Percentiles rank a stretch among this genome's conserved stretches.
phyloP scores from a whole-genome alignment of 2,329 filamentous ascomycete genomes.

The Aspergillus puulaauensis region DNA sequence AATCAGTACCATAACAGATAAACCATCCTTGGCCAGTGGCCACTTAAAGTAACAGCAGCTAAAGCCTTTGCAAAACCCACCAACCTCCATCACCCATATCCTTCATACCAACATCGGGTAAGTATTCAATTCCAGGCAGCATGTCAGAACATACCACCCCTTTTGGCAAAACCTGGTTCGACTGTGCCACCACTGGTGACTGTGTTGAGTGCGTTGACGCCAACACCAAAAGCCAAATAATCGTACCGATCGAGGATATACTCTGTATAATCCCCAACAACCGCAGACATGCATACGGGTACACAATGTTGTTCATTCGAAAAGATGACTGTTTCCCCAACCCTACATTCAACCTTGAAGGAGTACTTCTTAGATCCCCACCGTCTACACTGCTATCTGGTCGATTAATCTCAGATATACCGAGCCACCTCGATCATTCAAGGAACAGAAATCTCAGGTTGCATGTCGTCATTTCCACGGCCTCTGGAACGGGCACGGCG shows the following conservation, averaged over 20 bases:
- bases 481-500: slow-evolving; percentile 63
- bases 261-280: background rate
- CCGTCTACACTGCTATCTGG: background rate
- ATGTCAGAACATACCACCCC: background rate
- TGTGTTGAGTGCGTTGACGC: background rate
- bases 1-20: too few species aligned
- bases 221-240: background rate
- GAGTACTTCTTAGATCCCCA: background rate
- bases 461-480: slow-evolving; percentile 67
- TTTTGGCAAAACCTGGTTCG: background rate
- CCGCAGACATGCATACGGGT: background rate
- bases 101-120: too few species aligned
- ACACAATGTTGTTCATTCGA: background rate
- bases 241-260: background rate
- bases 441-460: slow-evolving; percentile 19
- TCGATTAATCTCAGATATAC: slow-evolving; percentile 18
- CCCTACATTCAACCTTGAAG: background rate
- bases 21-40: too few species aligned
- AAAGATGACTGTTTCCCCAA: background rate
- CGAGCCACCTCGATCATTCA: slow-evolving; percentile 19
- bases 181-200: background rate
- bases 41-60: too few species aligned
- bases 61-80: too few species aligned
- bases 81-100: too few species aligned
- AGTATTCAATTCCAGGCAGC: too few species aligned